Evolutionary conservation across 805 yeast genomes (phyloP).

Genomic region (Candida maesae): DNA sequence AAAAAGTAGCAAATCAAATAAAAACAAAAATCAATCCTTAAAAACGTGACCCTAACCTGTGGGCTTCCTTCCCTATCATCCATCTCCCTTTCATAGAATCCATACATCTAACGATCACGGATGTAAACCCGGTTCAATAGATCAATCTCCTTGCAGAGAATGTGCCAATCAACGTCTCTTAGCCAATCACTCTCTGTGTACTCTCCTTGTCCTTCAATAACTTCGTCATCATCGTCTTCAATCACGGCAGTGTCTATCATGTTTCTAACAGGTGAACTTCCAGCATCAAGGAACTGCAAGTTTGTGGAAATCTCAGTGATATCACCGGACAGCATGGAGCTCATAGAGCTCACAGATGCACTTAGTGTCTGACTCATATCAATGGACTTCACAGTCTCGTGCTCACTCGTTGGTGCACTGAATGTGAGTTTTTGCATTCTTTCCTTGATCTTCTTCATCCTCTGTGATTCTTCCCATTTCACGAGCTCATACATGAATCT

Average conservation of each 20-base stretch:
- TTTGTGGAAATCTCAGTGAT: slow-evolving; percentile 11
- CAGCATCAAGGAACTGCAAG: slow-evolving; percentile 10
- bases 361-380: slow-evolving; percentile 11
- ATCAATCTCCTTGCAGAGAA: slow-evolving; percentile 79
- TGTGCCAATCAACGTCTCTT: slow-evolving; percentile 84
- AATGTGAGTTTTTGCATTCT: slow-evolving; percentile 2
- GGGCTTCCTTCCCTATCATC: too few relatives aligned
- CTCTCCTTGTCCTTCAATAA: slow-evolving; percentile 25
- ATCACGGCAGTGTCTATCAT: slow-evolving; percentile 7
- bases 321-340: slow-evolving; percentile 9
- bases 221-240: slow-evolving; percentile 15
- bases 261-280: slow-evolving; percentile 14
- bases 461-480: slow-evolving; percentile 49
- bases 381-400: slow-evolving; percentile 2
- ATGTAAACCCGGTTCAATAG: slow-evolving; percentile 53
- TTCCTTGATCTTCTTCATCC: slow-evolving; percentile 6
- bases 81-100: too few relatives aligned
- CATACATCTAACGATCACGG: slow-evolving; percentile 6
- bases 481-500: slow-evolving; percentile 88
- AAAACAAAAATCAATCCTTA: background rate
- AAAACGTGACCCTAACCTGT: background rate
- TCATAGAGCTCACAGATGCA: slow-evolving; percentile 14
- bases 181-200: slow-evolving; percentile 26
- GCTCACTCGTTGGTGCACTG: background rate
- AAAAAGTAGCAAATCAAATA: background rate